phyloP scores from a whole-genome alignment of 768 basidiomycete genomes.

The Coprinopsis cinerea region DNA sequence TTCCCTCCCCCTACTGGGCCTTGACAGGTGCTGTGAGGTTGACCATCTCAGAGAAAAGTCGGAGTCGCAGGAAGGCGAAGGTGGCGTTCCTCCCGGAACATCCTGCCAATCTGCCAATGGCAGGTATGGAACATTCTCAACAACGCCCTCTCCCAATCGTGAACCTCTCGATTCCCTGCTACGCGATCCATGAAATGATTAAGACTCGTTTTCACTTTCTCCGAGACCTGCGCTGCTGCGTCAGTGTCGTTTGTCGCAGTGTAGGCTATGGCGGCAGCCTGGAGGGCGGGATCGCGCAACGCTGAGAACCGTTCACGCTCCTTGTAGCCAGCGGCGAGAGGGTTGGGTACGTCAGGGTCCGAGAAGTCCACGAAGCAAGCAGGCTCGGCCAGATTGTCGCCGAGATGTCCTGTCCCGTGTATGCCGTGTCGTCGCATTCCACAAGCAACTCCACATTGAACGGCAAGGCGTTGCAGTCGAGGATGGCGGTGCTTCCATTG shows the following conservation, averaged over 20 bases:
- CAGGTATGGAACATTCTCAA: too few relatives aligned
- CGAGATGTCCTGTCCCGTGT: not conserved
- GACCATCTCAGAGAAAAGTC: too few relatives aligned
- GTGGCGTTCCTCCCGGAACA: too few relatives aligned
- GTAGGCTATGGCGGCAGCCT: slow-evolving; percentile 1
- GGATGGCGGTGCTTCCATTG: slow-evolving; percentile 31
- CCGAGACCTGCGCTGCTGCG: not conserved
- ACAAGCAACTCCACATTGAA: slow-evolving; percentile 6
- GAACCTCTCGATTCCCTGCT: too few relatives aligned
- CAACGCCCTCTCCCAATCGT: too few relatives aligned
- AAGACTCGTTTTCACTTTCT: too few relatives aligned
- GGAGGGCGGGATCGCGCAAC: slow-evolving; percentile 7
- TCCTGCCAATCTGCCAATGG: too few relatives aligned
- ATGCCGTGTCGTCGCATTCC: not conserved
- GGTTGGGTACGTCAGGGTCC: not conserved
- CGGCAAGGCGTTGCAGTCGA: slow-evolving; percentile 25
- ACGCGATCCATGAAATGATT: too few relatives aligned
- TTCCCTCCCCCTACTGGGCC: too few relatives aligned
- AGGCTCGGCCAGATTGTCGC: not conserved
- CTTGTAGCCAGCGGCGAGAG: not conserved
- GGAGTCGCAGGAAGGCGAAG: too few relatives aligned
- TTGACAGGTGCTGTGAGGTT: too few relatives aligned
- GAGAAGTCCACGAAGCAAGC: not conserved
- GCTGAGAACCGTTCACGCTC: slow-evolving; percentile 13
- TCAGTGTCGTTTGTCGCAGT: not conserved